Percentiles rank a stretch among this genome's conserved stretches.
Evolutionary conservation across 345 rosid genomes (phyloP).

Genomic region (Combretum micranthum): DNA sequence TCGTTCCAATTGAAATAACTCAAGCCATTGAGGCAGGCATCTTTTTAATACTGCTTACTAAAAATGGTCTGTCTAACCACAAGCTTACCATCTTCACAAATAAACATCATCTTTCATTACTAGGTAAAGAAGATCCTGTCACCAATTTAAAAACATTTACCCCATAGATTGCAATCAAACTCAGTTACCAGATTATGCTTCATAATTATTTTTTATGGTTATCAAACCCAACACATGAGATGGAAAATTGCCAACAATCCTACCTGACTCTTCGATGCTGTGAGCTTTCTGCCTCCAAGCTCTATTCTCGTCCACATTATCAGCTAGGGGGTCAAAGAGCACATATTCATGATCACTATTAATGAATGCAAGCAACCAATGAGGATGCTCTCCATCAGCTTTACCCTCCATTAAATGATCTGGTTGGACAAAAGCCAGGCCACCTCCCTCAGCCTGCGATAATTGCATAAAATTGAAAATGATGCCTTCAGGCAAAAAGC

Average conservation of each 20-base stretch:
- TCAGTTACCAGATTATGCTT: too few species aligned
- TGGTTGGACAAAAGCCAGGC: constrained; percentile 46
- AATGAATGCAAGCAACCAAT: constrained; percentile 49
- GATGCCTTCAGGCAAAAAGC: neutral
- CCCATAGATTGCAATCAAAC: too few species aligned
- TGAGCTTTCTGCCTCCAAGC: constrained; percentile 20
- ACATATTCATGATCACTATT: constrained; percentile 81
- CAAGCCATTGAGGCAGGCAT: too few species aligned
- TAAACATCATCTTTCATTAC: too few species aligned
- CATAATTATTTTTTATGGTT: too few species aligned
- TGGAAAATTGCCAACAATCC: neutral
- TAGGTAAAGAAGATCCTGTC: too few species aligned
- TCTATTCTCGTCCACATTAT: constrained; percentile 44
- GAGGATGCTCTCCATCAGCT: constrained; percentile 33
- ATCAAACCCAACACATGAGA: too few species aligned
- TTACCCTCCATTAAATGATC: constrained; percentile 27
- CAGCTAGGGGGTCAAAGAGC: constrained; percentile 59
- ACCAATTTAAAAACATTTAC: too few species aligned
- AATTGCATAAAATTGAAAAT: constrained; percentile 9
- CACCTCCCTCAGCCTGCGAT: constrained; percentile 73
- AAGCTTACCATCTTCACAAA: too few species aligned
- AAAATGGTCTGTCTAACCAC: too few species aligned
- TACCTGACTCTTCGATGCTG: constrained; percentile 46
- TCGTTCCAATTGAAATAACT: too few species aligned
- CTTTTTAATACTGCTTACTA: too few species aligned